Percentiles rank a stretch among this genome's conserved stretches.
Conservation (phyloP, 768 basidiomycete genomes). For the Dentipellis sp. region DNA sequence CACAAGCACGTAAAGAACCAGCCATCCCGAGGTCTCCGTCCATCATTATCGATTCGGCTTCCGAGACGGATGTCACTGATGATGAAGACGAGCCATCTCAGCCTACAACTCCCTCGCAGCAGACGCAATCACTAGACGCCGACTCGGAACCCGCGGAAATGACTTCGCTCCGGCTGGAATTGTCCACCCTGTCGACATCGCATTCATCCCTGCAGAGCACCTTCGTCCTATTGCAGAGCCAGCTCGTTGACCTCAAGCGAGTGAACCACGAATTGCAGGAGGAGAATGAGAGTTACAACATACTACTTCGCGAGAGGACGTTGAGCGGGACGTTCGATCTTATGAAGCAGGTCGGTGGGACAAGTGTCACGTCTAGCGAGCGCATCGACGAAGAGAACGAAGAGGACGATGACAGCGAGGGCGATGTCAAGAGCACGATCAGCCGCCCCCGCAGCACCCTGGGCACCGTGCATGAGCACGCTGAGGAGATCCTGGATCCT, state of each 20-base stretch:
- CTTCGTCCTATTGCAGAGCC: conserved; percentile 72
- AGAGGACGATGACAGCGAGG: conserved; percentile 19
- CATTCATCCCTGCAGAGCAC: conserved; percentile 79
- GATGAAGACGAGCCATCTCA: conserved; percentile 29
- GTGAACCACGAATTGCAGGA: conserved; percentile 86
- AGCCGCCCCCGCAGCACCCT: conserved; percentile 54
- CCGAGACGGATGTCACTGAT: conserved; percentile 30
- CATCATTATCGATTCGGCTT: conserved; percentile 18
- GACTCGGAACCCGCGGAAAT: conserved; percentile 84
- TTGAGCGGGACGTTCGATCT: conserved; percentile 82
- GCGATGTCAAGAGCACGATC: conserved; percentile 32
- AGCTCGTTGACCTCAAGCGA: conserved; percentile 79
- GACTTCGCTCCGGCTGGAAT: conserved; percentile 72
- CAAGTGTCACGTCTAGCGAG: conserved; percentile 17
- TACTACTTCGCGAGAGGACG: conserved; percentile 85
- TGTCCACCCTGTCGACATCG: conserved; percentile 81
- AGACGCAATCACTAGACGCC: conserved; percentile 53
- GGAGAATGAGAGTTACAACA: conserved; percentile 96
- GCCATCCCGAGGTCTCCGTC: conserved; percentile 22
- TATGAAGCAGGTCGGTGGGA: conserved; percentile 54
- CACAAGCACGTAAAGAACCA: conserved; percentile 50
- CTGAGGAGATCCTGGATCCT: conserved; percentile 44
- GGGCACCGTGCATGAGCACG: conserved; percentile 32
- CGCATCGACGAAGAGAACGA: conserved; percentile 19
- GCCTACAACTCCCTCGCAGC: conserved; percentile 27